Base-by-base conservation (phyloP, 441 rosid genomes). In the Erysimum pusillum region DNA sequence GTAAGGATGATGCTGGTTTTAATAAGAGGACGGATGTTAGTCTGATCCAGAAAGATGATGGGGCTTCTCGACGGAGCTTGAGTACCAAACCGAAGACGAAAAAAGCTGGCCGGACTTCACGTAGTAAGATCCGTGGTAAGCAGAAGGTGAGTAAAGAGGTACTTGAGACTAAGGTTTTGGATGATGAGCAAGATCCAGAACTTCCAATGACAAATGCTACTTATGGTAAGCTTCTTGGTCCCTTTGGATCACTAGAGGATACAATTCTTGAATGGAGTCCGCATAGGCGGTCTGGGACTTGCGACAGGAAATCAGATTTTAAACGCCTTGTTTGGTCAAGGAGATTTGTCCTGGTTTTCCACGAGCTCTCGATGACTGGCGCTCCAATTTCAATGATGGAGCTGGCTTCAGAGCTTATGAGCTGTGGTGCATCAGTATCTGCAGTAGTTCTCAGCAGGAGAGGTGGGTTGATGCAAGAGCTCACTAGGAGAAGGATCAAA, bases 361-460 rank as follows among this genome's bases (percentile, higher is more conserved):
- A 95, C 61, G 99, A 95, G 77, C 90, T 95, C 4, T 92, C 99
- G 34, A 91, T 95, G 99, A 95, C 99, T 0, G 99, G 99, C 18
- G 99, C 99, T 71, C 99, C 99, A 22, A 87, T 91, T 68, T 92
- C 99, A 52, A 92, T 95, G 97, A 84, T 95, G 92, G 99, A 93
- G 83, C 80, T 95, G 82, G 98, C 98, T 41, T 89, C 97, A 12
- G 99, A 95, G 84, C 91, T 95, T 82, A 72, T 95, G 87, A 95
- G 96, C 91, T 93, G 99, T 75, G 99, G 99, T 66, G 99, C 98
- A 72, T 85, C 98, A 17, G 98, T 95, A 59, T 92, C 95, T 51
- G 98, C 92, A 35, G 96, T 93, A 14, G 97, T 92, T 82, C 95
- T 95, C 39, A 91, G 97, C 84, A 91, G 83, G 83, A 95, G 85